Evolutionary conservation across 2,329 filamentous ascomycete species (phyloP), one percentile per base, ranked within the genome.

Genomic region (Hypomyces perniciosus): DNA sequence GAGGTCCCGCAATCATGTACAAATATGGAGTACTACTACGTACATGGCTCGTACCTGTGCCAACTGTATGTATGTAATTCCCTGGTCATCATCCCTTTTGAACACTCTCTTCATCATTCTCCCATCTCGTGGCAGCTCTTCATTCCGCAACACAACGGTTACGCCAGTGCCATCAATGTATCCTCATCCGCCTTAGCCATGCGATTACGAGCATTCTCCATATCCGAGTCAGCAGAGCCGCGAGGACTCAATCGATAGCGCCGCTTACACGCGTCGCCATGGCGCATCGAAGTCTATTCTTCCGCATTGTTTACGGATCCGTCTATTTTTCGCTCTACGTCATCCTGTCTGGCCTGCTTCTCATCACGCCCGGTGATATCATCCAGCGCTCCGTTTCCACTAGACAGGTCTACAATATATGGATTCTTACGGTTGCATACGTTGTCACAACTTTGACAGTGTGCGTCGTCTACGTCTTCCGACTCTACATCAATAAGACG

Each of bases 401-500:
- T 50, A 60, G 72, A 46, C 85, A 90, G 59, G 73, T 83, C 46
- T 88, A 88, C 67, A 93, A 96, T 67, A 81, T 95, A 62, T 86
- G 93, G 71, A 85, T 93, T 63, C 81, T 96, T 59, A 80, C 81
- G 48, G 83, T 87, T 53, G 79, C 80, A 61, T 95, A 95, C 65
- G 70, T 91, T 51, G 72, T 90, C 44, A 90, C 89, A 10, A 74
- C 86, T 42, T 55, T 88, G 42, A 71, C 90, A 48, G 80, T 89
- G 40, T 68, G 81, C 41, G 82, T 95, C 60, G 81, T 96, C 61
- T 96, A 95, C 67, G 79, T 84, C 50, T 81, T 84, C 48, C 79
- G 93, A n/a, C 79, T 96, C 20, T 96, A 92, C 69, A 88, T 92
- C 48, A 95, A 89, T 62, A 83, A 88, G 55, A 86, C 79, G 42